Evolutionary conservation across 192 early-diverging fungal species (phyloP).

Genomic region (Lunasporangiospora selenospora): DNA sequence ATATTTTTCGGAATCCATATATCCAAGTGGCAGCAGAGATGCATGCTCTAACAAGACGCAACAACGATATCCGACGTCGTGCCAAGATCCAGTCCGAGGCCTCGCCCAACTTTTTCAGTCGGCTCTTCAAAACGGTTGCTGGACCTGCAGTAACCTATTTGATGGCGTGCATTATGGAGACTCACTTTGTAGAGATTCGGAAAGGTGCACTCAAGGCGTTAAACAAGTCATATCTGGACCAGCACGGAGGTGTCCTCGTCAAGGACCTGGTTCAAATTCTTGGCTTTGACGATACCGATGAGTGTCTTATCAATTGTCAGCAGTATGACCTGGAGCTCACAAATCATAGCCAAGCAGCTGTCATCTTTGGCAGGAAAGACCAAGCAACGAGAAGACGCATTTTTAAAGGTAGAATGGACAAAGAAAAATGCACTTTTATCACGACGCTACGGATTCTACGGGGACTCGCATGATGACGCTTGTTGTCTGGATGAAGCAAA

Average conservation of each 20-base stretch:
- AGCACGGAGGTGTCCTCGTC: constrained; percentile 21
- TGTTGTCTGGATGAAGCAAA: no score
- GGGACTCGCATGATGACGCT: no score
- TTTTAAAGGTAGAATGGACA: constrained; percentile 16
- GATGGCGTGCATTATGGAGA: constrained; percentile 80
- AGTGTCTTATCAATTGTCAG: constrained; percentile 46
- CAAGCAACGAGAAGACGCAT: constrained; percentile 5
- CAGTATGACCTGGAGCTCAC: constrained; percentile 40
- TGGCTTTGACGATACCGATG: constrained; percentile 41
- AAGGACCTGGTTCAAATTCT: constrained; percentile 31
- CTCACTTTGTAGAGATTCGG: constrained; percentile 77
- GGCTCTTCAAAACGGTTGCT: constrained; percentile 76
- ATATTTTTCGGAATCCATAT: constrained; percentile 63
- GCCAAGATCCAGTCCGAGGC: constrained; percentile 60
- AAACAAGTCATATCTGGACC: constrained; percentile 63
- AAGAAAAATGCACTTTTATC: background rate
- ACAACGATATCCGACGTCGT: constrained; percentile 53
- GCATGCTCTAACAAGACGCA: constrained; percentile 63
- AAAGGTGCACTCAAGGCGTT: constrained; percentile 76
- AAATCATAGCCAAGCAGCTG: constrained; percentile 7
- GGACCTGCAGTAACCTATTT: constrained; percentile 68
- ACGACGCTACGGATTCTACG: no score
- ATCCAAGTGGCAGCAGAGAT: constrained; percentile 78
- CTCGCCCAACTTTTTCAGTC: constrained; percentile 67
- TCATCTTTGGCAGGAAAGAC: constrained; percentile 40